These are phyloP conservation scores for Saccharomyces cerevisiae DNA, from an alignment of 805 yeast species.

Conservation along the genomic window DNA sequence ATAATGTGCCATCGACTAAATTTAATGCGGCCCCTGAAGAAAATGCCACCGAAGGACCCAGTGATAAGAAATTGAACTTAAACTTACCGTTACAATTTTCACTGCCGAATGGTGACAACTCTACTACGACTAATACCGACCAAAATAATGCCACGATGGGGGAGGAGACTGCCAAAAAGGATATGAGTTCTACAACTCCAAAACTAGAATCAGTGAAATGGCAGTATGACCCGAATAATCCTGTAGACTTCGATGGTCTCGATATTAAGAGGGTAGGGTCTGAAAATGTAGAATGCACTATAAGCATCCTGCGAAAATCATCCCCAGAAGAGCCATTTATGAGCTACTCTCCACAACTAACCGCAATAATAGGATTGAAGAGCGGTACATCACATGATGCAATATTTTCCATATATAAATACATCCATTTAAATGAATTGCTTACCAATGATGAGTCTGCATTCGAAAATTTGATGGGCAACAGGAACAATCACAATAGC, in stretches of 20 bases:
- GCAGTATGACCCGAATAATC: conserved; percentile 59
- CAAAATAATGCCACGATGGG: conserved; percentile 1
- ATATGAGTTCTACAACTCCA: background rate
- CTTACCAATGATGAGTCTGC: conserved; percentile 24
- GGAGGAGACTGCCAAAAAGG: background rate
- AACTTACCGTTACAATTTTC: background rate
- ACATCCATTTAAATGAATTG: conserved; percentile 58
- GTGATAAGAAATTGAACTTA: background rate
- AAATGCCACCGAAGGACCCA: background rate
- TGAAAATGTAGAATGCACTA: conserved; percentile 53
- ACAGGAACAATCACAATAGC: conserved; percentile 4
- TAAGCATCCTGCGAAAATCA: conserved; percentile 44
- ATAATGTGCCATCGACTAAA: conserved; percentile 22
- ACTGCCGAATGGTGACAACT: background rate
- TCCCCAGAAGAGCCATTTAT: background rate
- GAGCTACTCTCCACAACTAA: conserved; percentile 52
- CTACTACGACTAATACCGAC: conserved; percentile 25
- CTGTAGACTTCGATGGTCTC: conserved; percentile 73
- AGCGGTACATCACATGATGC: conserved; percentile 85
- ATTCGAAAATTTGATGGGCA: conserved; percentile 3
- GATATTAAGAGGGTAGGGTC: conserved; percentile 78
- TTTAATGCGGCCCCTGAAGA: conserved; percentile 6
- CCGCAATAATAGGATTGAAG: conserved; percentile 61
- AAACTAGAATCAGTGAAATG: conserved; percentile 55
- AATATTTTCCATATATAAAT: conserved; percentile 73